Evolutionary conservation across 2,329 filamentous ascomycete genomes (phyloP), one percentile per base, ranked within the genome.

Genomic region (Phymatotrichopsis omnivora): DNA sequence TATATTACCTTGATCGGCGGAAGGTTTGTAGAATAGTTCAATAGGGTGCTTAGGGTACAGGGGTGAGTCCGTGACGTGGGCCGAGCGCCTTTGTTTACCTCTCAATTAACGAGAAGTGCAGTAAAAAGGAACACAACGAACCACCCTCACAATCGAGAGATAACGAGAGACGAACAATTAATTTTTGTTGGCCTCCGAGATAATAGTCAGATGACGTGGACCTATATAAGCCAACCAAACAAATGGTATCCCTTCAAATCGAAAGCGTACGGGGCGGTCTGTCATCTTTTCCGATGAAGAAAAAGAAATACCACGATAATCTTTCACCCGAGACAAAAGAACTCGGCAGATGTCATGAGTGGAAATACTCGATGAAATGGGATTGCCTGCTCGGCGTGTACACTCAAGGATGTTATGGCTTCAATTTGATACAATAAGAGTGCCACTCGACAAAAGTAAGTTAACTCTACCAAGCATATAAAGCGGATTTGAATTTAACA

Each of bases 401-500:
- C 2, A 4, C n/a, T 43, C 4, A 11, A n/a, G 0, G 3, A 28
- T 19, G 6, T 16, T 11, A 45, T 51, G 10, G 29, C 37, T 5
- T 20, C 22, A 19, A 39, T 51, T 8, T 23, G 48, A 4, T 47
- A 47, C n/a, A 8, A 50, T 22, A 50, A 36, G 19, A 12, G 7
- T 2, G 2, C 17, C 8, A 24, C 30, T 10, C 12, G 19, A 2
- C 28, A 40, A 17, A 48, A 48, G n/a, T 48, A 30, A 20, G 28
- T 51, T 0, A 19, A 51, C 32, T 51, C 35, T 20, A 32, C 19
- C 10, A 36, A 27, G 17, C 47, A 43, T 29, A 37, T 19, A 23
- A 14, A 39, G 14, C 34, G 35, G 42, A 49, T 42, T 23, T 50
- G 7, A 47, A 43, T 31, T 27, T 46, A 14, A 52, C 47, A 22